Evolutionary conservation across 768 basidiomycete genomes (phyloP).

Genomic region (Rhodotorula babjevae): DNA sequence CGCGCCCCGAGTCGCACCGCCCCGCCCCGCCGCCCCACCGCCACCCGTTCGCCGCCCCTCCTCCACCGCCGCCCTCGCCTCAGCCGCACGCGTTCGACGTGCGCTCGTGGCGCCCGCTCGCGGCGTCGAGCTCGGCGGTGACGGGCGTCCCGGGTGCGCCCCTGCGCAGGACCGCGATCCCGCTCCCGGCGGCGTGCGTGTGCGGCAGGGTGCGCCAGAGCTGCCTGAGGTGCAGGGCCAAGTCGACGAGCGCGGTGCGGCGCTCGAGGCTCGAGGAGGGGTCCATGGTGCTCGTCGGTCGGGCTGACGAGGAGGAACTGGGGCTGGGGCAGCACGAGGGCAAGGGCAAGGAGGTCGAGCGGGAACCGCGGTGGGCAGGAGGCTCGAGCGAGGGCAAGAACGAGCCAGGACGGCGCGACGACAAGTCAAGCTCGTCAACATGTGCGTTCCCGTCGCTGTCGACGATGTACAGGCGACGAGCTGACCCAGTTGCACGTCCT

Average conservation of each 20-base stretch:
- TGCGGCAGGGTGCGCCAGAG: conserved; percentile 18
- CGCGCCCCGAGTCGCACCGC: too few species aligned
- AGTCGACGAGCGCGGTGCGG: neutral
- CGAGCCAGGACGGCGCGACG: neutral
- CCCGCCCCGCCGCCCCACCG: neutral
- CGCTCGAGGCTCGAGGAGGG: neutral
- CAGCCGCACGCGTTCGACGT: conserved; percentile 8
- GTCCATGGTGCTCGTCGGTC: too few species aligned
- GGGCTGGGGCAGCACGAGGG: neutral
- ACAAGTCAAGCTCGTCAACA: neutral
- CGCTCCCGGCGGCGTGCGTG: conserved; percentile 1
- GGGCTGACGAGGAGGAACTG: neutral
- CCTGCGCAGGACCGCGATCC: neutral
- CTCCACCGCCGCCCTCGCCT: conserved; percentile 2
- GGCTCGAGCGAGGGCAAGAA: neutral
- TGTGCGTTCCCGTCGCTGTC: neutral
- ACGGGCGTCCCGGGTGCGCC: too few species aligned
- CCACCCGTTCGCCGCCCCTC: neutral
- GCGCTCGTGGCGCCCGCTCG: neutral
- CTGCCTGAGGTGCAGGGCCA: conserved; percentile 1
- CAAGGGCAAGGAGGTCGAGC: neutral
- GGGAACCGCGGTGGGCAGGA: neutral
- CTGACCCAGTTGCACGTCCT: neutral
- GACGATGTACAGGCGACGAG: fast-evolving
- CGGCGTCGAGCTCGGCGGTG: neutral